Evolutionary conservation across 805 yeast species (phyloP).

Genomic region (Kazachstania viticola): DNA sequence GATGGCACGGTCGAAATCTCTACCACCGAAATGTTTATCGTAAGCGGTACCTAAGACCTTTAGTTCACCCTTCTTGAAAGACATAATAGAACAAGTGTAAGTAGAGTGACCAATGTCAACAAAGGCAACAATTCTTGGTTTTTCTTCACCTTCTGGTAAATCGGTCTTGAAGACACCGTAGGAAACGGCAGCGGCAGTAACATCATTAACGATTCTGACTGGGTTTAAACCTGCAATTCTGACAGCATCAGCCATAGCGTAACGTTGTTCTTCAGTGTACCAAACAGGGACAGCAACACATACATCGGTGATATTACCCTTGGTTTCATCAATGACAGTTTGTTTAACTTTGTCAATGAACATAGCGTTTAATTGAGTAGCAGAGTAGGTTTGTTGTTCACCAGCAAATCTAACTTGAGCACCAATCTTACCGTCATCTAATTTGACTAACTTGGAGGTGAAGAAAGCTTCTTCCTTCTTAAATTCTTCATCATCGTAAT

Average conservation of each 20-base stretch:
- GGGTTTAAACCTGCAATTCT: conserved; percentile 95
- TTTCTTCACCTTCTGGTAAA: conserved; percentile 72
- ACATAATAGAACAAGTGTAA: conserved; percentile 78
- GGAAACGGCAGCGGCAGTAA: conserved; percentile 97
- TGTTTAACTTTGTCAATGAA: conserved; percentile 82
- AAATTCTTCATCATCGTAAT: conserved; percentile 65
- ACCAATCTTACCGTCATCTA: conserved; percentile 64
- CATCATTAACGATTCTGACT: conserved; percentile 93
- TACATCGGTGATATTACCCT: conserved; percentile 67
- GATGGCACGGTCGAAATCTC: conserved; percentile 88
- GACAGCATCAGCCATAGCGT: conserved; percentile 92
- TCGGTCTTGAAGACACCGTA: conserved; percentile 98
- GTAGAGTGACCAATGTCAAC: conserved; percentile 97
- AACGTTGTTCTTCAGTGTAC: conserved; percentile 95
- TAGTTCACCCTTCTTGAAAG: conserved; percentile 93
- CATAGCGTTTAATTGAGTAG: conserved; percentile 91
- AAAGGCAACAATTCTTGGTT: conserved; percentile 80
- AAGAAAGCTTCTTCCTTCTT: conserved; percentile 62
- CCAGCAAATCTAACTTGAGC: conserved; percentile 80
- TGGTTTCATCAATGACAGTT: conserved; percentile 71
- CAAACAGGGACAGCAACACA: conserved; percentile 93
- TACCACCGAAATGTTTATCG: conserved; percentile 97
- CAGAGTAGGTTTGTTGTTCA: conserved; percentile 64
- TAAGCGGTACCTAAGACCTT: conserved; percentile 84
- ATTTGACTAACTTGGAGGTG: conserved; percentile 59